Percentiles rank a stretch among this genome's conserved stretches.
Evolutionary conservation across 2,329 filamentous ascomycete genomes (phyloP).

Genomic region (Triangularia setosa): DNA sequence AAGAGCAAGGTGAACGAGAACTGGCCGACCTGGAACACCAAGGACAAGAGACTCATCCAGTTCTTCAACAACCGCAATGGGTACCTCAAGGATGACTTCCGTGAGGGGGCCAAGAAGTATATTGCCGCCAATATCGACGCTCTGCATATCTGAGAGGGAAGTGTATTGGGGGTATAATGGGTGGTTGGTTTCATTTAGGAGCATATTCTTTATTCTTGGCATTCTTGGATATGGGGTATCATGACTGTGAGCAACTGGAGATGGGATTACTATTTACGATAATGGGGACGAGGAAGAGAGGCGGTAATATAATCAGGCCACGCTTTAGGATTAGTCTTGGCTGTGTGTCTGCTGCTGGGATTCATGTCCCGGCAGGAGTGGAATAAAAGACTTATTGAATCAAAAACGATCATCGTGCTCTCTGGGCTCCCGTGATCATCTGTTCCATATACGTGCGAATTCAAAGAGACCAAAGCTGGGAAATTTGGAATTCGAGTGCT

Average conservation of each 20-base stretch:
- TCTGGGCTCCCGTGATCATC: neutral
- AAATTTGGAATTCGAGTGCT: neutral
- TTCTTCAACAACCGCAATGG: conserved; percentile 32
- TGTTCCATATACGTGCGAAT: neutral
- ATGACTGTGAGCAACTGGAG: neutral
- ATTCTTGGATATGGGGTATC: neutral
- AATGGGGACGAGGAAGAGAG: neutral
- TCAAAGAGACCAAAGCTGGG: neutral
- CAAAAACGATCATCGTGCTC: neutral
- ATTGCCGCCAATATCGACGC: conserved; percentile 23
- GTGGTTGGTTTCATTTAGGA: neutral
- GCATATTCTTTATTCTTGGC: neutral
- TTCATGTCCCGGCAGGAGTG: neutral
- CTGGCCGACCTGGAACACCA: conserved; percentile 41
- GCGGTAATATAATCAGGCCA: neutral
- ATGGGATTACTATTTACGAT: neutral
- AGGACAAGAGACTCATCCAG: conserved; percentile 47
- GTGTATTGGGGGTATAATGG: neutral
- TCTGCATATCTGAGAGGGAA: conserved; percentile 20
- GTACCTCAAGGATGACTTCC: conserved; percentile 30
- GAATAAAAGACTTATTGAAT: neutral
- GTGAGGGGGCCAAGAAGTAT: conserved; percentile 24
- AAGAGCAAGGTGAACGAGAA: conserved; percentile 37
- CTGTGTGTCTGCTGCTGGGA: neutral
- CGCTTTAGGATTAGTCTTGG: neutral